Percentiles rank a stretch among this genome's conserved stretches.
phyloP scores from a whole-genome alignment of 495 filamentous ascomycete genomes.

The Lasiosphaeriaceae sp. region DNA sequence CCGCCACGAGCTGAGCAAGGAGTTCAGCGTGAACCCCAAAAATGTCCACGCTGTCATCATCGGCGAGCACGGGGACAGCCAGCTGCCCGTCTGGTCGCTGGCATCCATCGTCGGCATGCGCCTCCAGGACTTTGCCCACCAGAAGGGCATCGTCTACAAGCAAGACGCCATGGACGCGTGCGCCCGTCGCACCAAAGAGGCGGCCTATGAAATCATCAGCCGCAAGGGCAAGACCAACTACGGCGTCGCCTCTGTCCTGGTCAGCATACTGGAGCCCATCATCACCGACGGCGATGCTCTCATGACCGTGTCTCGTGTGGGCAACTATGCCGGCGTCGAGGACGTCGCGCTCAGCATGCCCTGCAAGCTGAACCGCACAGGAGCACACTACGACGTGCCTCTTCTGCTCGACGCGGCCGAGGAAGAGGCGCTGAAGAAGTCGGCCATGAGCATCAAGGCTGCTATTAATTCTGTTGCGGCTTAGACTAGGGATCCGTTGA shows the following conservation, averaged over 20 bases:
- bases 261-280: conserved; percentile 27
- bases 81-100: conserved; percentile 31
- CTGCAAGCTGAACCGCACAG: conserved; percentile 27
- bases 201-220: conserved; percentile 55
- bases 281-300: conserved; percentile 27
- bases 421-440: conserved; percentile 33
- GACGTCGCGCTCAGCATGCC: conserved; percentile 30
- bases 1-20: conserved; percentile 28
- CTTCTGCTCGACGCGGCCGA: conserved; percentile 22
- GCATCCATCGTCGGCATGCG: conserved; percentile 30
- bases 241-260: conserved; percentile 46
- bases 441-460: conserved; percentile 27
- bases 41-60: conserved; percentile 31
- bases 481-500: too few species aligned
- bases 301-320: conserved; percentile 27
- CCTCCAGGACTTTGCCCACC: conserved; percentile 22
- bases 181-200: conserved; percentile 20
- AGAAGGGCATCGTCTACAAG: conserved; percentile 19
- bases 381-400: conserved; percentile 26
- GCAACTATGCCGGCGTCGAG: conserved; percentile 25
- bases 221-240: conserved; percentile 60
- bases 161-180: conserved; percentile 21
- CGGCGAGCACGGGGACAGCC: conserved; percentile 31
- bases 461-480: conserved; percentile 2
- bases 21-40: conserved; percentile 28